A percentile compares a stretch with the other conserved stretches of the same genome.
Evolutionary conservation across 441 rosid species (phyloP).

Genomic region (Manihot esculenta): DNA sequence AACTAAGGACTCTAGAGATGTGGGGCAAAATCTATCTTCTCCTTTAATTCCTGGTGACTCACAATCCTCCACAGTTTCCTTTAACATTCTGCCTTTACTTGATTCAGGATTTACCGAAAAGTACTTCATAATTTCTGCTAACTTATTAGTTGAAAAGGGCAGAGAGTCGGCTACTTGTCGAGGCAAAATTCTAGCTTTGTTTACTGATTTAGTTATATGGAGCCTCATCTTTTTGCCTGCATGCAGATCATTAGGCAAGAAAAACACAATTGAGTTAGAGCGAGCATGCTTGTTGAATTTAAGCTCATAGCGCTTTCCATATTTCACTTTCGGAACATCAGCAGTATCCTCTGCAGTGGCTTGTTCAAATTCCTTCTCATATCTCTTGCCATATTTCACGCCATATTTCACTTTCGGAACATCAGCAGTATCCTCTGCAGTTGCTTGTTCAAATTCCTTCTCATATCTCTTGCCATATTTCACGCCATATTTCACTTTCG

Average conservation of each 20-base stretch:
- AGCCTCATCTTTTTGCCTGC: not conserved
- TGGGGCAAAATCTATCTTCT: not conserved
- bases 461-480: too few species aligned
- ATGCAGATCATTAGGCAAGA: not conserved
- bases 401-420: too few species aligned
- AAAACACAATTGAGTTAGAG: too few species aligned
- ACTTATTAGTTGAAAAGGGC: not conserved
- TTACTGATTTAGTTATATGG: not conserved
- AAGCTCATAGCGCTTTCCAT: not conserved
- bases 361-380: too few species aligned
- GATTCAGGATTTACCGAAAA: not conserved
- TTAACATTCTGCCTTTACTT: not conserved
- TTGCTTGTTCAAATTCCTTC: too few species aligned
- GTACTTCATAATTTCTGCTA: not conserved
- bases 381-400: too few species aligned
- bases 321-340: not conserved
- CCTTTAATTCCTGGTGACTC: not conserved
- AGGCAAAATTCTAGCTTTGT: not conserved
- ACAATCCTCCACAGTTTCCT: not conserved
- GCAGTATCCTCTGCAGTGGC: not conserved
- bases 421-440: not conserved
- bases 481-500: too few species aligned
- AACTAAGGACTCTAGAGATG: not conserved
- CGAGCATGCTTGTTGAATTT: not conserved
- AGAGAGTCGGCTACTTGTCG: not conserved